phyloP scores from a whole-genome alignment of 148 eudicot genomes.

The Vaccinium macrocarpon region DNA sequence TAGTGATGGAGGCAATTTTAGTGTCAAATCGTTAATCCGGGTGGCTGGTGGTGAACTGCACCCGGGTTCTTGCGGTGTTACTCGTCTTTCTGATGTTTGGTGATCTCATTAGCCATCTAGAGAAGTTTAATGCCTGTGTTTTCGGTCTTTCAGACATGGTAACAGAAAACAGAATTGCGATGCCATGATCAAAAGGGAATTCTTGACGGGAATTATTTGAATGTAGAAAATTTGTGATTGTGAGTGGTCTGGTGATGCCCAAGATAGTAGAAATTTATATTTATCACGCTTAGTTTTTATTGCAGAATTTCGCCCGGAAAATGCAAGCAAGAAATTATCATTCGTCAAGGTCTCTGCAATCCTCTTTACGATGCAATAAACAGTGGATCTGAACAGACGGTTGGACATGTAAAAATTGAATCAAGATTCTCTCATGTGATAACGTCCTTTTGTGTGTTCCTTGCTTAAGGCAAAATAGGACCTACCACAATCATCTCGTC shows the following conservation, averaged over 20 bases:
- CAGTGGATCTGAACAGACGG: not conserved
- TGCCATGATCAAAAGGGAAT: not conserved
- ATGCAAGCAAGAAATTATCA: not conserved
- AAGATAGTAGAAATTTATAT: not conserved
- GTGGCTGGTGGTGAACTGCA: not conserved
- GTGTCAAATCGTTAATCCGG: not conserved
- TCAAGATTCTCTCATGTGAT: too few species aligned
- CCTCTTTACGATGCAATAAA: not conserved
- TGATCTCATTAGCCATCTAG: not conserved
- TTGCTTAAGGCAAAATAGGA: too few species aligned
- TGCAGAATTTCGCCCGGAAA: not conserved
- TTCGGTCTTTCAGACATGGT: not conserved
- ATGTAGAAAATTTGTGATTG: not conserved
- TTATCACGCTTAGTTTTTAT: not conserved
- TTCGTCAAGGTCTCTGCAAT: not conserved
- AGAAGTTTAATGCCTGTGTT: not conserved
- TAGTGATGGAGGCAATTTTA: slow-evolving; percentile 4
- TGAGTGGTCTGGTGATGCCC: not conserved
- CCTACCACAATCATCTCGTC: too few species aligned
- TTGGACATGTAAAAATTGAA: too few species aligned
- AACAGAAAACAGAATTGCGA: not conserved
- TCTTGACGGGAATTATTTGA: too few species aligned
- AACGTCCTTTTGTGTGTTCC: too few species aligned
- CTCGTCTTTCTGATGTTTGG: not conserved
- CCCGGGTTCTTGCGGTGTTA: not conserved